Base-by-base conservation (phyloP, 345 rosid species). In the Crucihimalaya himalaica region DNA sequence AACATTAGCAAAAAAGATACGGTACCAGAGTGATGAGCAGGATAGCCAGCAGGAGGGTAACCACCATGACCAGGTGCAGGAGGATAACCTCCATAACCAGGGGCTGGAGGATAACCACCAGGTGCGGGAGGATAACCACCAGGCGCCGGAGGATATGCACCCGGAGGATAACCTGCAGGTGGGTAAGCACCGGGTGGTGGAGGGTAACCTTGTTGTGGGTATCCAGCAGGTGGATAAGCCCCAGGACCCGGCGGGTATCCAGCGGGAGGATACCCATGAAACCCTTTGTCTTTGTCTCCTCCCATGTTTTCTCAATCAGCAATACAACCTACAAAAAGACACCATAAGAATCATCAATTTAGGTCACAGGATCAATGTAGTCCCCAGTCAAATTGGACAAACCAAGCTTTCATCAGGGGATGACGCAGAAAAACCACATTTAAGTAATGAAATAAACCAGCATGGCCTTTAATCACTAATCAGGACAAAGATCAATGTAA, bases 21-120 rank as follows among this genome's bases (percentile, higher is more conserved):
- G 56, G 20, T 71, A 93, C 97, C 97, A 76, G 89, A 77, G 45
- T 88, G 88, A 34, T 86, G 54, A 71, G 54, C 14, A 48, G 80
- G 80, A 57, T 77, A 77, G 62, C 76, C 76, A 56, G 62, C 37
- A 64, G 72, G 76, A 63, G 86, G 86, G 64, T 80, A 84, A 11
- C 83, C 90, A 2, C 67, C 80, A 75, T 76, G 80, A 9, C 83
- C 89, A 3, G 62, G 78, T 0, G 84, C 77, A 40, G 83, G 82
- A 55, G 90, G 89, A 63, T 89, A 84, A 1, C 84, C 89, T 2
- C 79, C 79, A 68, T 61, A 68, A 45, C 79, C 70, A 2, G 79
- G 80, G 2, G 68, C 73, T 4, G 80, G 86, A 6, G 86, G 84
- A 13, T 83, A 85, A 0, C 76, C 81, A 21, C 74, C 83, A 16